Base-by-base conservation (phyloP, 2,329 filamentous ascomycete species). In the Metarhizium sp. region DNA sequence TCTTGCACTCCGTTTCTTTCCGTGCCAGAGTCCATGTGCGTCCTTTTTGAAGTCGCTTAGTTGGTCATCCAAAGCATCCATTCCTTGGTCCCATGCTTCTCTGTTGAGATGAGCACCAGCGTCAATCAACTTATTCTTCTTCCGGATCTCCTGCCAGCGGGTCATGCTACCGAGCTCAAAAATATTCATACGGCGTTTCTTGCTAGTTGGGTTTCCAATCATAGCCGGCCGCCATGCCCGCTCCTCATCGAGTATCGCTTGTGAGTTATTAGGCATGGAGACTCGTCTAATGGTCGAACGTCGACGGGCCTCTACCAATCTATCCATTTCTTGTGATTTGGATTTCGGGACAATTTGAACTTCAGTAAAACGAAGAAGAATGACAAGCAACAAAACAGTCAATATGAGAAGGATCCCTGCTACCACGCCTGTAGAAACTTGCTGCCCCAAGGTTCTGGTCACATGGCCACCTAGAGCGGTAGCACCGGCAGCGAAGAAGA, bases 101-200 rank as follows among this genome's bases (percentile, higher is more conserved):
- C 67, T 67, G 52, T 73, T 73, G 34, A 71, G 61, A 58, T 73
- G 70, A 6, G 64, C 63, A 13, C 66, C 67, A 7, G 67, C 67
- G 60, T 83, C 80, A 50, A 84, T 76, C 51, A 86, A 70, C 49
- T 72, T 73, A 62, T 86, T 86, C 64, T 76, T 79, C 60, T 71
- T 77, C 58, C 81, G 75, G 58, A 92, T 90, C 68, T 90, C 87
- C 29, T 81, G 86, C 84, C 86, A 92, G 45, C 88, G 75, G 52
- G 79, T 86, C 75, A 86, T 73, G 40, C 73, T 71, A 0, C 88
- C 87, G 57, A 88, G 71, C 67, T 92, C 88, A 16, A 92, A 72
- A 29, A 90, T 67, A 65, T 82, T 90, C 77, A 91, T 83, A 58
- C 84, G 78, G 51, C 88, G 78, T 63, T 79, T 81, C 67, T 83